Base-by-base conservation (phyloP, 129 eudicot genomes). In the Centella asiatica region DNA sequence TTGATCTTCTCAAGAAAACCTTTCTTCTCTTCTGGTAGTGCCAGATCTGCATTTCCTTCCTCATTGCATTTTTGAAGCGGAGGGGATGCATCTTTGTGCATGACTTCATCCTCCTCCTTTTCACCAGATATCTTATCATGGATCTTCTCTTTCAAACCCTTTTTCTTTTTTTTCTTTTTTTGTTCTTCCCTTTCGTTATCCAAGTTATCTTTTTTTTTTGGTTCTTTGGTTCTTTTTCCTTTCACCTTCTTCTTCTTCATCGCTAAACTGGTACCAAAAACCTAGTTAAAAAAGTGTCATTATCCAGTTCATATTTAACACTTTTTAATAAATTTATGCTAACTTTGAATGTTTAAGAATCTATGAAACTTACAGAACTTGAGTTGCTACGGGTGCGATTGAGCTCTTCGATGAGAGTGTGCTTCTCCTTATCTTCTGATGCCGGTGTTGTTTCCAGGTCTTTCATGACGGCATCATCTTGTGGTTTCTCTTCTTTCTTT, bases 141-240 rank as follows among this genome's bases (percentile, higher is more conserved):
- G 44, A 76, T 72, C 59, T 40, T 77, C 53, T 73, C 82, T 37
- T 58, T 73, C 29, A 76, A 28, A 14, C 76, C 75, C 70, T 66
- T 75, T 64, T 80, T 75, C 77, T 73, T 70, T 26, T 67, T 81
- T 49, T 70, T 58, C 48, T 78, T 72, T 51, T 71, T 74, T 52
- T 74, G 66, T 59, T 78, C 80, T 36, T 80, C 90, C n/a, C n/a
- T 65, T 53, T 77, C 78, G 25, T 78, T 84, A 5, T 82, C 81
- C n/a, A n/a, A n/a, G n/a, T n/a, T n/a, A n/a, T n/a, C n/a, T n/a
- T n/a, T n/a, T n/a, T n/a, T n/a, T n/a, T n/a, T n/a, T n/a, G n/a
- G n/a, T n/a, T n/a, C n/a, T n/a, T n/a, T n/a, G n/a, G n/a, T n/a
- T n/a, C 76, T 62, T 78, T 42, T 67, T 77, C 68, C 76, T 68